A percentile compares a stretch with the other conserved stretches of the same genome.
phyloP scores from a whole-genome alignment of 192 early-diverging fungal species.

The Coemansia sp. region DNA sequence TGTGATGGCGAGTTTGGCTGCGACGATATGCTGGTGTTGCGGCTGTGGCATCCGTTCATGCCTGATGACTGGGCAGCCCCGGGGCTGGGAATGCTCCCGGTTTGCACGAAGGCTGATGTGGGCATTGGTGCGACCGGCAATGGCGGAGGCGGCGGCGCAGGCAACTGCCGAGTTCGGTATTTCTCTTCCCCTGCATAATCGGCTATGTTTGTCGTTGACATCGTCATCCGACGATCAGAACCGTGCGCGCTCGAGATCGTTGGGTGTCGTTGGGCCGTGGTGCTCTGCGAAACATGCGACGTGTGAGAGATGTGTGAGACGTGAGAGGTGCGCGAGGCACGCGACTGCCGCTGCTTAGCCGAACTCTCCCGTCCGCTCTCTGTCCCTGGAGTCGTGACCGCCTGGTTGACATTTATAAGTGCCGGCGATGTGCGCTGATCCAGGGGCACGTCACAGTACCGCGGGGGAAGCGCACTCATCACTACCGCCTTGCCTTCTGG shows the following conservation, averaged over 20 bases:
- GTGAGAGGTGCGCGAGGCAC: too few relatives aligned
- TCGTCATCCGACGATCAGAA: slow-evolving; percentile 15
- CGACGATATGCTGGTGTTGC: slow-evolving; percentile 4
- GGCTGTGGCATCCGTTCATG: neutral
- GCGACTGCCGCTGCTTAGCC: slow-evolving; percentile 7
- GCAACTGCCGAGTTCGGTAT: slow-evolving; percentile 30
- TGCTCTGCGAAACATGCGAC: slow-evolving; percentile 13
- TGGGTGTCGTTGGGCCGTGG: slow-evolving; percentile 8
- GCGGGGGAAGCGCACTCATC: slow-evolving; percentile 32
- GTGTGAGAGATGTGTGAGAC: slow-evolving; percentile 11
- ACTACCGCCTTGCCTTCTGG: slow-evolving; percentile 14
- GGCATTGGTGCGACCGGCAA: slow-evolving; percentile 42
- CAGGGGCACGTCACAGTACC: slow-evolving; percentile 39
- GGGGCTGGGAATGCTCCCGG: neutral
- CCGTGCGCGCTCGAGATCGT: slow-evolving; percentile 33
- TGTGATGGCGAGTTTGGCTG: neutral
- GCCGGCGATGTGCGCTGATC: slow-evolving; percentile 36
- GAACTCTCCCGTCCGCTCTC: slow-evolving; percentile 5
- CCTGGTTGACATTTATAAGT: slow-evolving; percentile 32
- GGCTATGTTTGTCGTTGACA: slow-evolving; percentile 13
- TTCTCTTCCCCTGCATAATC: slow-evolving; percentile 24
- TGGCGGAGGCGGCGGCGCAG: slow-evolving; percentile 33
- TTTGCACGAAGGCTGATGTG: neutral
- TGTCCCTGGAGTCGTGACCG: slow-evolving; percentile 4
- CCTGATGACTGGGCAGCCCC: neutral